Base-by-base conservation (phyloP, 2,329 filamentous ascomycete species). In the Raffaelea ambrosiae region DNA sequence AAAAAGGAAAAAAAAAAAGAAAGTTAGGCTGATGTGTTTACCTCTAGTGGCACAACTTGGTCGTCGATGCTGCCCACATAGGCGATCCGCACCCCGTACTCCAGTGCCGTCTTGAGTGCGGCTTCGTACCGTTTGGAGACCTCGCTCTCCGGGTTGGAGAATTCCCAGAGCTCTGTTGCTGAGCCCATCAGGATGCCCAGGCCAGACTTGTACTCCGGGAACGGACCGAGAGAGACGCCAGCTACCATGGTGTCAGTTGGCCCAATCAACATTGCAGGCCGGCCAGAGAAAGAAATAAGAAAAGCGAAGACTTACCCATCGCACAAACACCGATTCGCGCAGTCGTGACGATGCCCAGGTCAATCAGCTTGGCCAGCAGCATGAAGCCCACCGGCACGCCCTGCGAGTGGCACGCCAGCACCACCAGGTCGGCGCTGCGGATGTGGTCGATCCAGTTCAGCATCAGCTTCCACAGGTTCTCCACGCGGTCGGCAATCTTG, bases 21-120 rank as follows among this genome's bases (percentile, higher is more conserved):
- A 26, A 14, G n/a, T 22, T 45, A 5, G 9, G 5, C 10, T 5
- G 5, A 19, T 36, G n/a, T 7, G 39, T 69, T 60, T 64, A 86
- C 84, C 73, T 96, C 91, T 61, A 98, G 72, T 4, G 90, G 91
- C 14, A 98, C 90, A 3, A 98, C 73, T 64, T 98, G 93, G 64
- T 98, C 93, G 62, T 98, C 93, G 45, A 98, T 94, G 64, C 90
- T 96, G 47, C 91, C 91, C 50, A 95, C 76, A 62, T 90, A 96
- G 0, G 89, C 86, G 43, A 97, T 79, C 38, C 88, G 80, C 14
- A 87, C 87, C 13, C 90, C 89, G 57, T 88, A 84, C 16, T 83
- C 76, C 7, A 98, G 70, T 2, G 85, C 84, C 10, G 78, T 77
- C 58, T 85, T 81, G 3, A 97, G 68, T 0, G 89, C 81, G 23